Conservation (phyloP, 495 filamentous ascomycete genomes). For the Delitschia confertaspora region DNA sequence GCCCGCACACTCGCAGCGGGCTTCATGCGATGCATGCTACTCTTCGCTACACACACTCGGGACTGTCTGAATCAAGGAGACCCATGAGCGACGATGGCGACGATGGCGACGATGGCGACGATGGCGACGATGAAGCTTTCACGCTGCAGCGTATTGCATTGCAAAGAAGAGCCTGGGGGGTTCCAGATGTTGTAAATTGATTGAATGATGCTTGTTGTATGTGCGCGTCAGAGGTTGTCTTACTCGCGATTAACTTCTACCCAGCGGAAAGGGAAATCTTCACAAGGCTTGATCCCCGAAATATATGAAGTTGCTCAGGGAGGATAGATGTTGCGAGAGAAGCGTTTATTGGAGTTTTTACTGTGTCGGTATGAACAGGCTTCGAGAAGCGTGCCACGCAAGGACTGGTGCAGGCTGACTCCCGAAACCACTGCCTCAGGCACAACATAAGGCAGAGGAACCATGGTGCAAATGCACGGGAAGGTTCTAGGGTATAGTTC, state of each 20-base stretch:
- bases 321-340: constrained; percentile 1
- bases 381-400: constrained; percentile 13
- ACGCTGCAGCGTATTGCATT: not conserved
- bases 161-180: constrained; percentile 9
- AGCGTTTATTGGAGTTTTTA: constrained; percentile 19
- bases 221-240: constrained; percentile 7
- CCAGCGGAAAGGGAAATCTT: constrained; percentile 1
- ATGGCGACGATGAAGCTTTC: not conserved
- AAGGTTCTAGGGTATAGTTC: too few species aligned
- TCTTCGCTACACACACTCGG: too few species aligned
- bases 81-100: too few species aligned
- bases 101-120: too few species aligned
- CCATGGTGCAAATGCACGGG: too few species aligned
- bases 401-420: constrained; percentile 14
- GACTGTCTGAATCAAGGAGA: too few species aligned
- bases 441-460: not conserved
- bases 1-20: constrained; percentile 1
- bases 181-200: constrained; percentile 10
- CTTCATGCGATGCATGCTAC: not conserved
- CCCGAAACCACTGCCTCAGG: constrained; percentile 14
- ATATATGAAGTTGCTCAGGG: constrained; percentile 6
- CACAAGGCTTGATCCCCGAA: constrained; percentile 9
- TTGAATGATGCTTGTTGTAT: not conserved
- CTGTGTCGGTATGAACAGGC: constrained; percentile 6
- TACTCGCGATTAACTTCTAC: not conserved